Base-by-base conservation (phyloP, 2,329 filamentous ascomycete genomes). In the Monilinia aucupariae region DNA sequence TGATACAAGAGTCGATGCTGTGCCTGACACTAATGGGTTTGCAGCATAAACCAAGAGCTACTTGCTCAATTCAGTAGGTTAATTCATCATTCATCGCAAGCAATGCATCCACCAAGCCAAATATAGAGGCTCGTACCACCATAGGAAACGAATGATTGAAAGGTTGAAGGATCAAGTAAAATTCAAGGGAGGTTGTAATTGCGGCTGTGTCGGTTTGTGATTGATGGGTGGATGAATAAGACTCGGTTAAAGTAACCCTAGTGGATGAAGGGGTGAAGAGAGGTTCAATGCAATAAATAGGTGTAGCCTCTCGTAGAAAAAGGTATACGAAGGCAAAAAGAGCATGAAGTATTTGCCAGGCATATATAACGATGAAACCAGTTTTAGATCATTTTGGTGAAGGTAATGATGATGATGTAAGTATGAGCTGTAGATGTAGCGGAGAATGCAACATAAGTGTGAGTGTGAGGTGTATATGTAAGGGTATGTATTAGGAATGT, bases 1-100 rank as follows among this genome's bases (percentile, higher is more conserved):
- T 50, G 52, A 58, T 62, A 43, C 52, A 62, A 58, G 52, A 56
- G 32, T n/a, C n/a, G 60, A 43, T 62, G 34, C 52, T 62, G 60
- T 58, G 52, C 60, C 52, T 58, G 43, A 58, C 34, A 62, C 60
- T 58, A 62, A 50, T 58, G 20, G 22, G n/a, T 39, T 58, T 22
- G 34, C 43, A 58, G 30, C 60, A 41, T 37, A 62, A 62, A 62
- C 58, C 58, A 39, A 61, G 60, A 62, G 60, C 25, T n/a, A 58
- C 52, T 58, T 58, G 45, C 60, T 62, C 60, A 27, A 62, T 62
- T 41, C 27, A 43, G 60, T 39, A 58, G 27, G 15, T 58, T 13
- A 22, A 58, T 30, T 34, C 60, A 58, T 49, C 20, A 34, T 62
- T 32, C 60, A 58, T 49, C 25, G 45, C 58, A 58, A 58, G 60